Evolutionary conservation across 768 basidiomycete genomes (phyloP).

Genomic region (Lactarius sp.): DNA sequence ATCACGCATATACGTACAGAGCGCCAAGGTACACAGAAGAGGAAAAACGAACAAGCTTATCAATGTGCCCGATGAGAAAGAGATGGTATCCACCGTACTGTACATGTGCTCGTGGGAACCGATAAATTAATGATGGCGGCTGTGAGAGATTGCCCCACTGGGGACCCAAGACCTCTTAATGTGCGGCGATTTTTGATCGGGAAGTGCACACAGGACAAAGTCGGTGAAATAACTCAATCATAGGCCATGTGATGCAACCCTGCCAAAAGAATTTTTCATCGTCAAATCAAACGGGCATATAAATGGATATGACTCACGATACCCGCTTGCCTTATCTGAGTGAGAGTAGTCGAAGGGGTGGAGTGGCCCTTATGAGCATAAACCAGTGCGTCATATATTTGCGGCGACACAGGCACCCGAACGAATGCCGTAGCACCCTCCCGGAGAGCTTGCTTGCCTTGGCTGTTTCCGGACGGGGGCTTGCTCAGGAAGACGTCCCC

Average conservation of each 20-base stretch:
- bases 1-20: constrained; percentile 16
- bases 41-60: constrained; percentile 16
- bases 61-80: constrained; percentile 17
- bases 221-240: constrained; percentile 61
- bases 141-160: constrained; percentile 9
- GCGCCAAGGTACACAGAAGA: constrained; percentile 4
- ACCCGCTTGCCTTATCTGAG: constrained; percentile 51
- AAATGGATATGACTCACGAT: constrained; percentile 43
- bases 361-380: constrained; percentile 61
- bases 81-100: constrained; percentile 23
- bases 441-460: constrained; percentile 27
- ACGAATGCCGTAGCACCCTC: constrained; percentile 46
- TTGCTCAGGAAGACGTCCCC: constrained; percentile 29
- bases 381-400: constrained; percentile 64
- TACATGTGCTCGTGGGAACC: constrained; percentile 22
- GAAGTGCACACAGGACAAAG: constrained; percentile 53
- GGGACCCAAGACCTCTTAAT: constrained; percentile 26
- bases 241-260: constrained; percentile 68
- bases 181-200: constrained; percentile 34
- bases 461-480: constrained; percentile 14
- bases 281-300: neutral
- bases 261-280: constrained; percentile 29
- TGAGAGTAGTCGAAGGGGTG: constrained; percentile 49
- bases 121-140: constrained; percentile 21
- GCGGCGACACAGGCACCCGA: constrained; percentile 57